Evolutionary conservation across 306 rosid genomes (phyloP), one percentile per base, ranked within the genome.

Genomic region (Carpinus viminea): DNA sequence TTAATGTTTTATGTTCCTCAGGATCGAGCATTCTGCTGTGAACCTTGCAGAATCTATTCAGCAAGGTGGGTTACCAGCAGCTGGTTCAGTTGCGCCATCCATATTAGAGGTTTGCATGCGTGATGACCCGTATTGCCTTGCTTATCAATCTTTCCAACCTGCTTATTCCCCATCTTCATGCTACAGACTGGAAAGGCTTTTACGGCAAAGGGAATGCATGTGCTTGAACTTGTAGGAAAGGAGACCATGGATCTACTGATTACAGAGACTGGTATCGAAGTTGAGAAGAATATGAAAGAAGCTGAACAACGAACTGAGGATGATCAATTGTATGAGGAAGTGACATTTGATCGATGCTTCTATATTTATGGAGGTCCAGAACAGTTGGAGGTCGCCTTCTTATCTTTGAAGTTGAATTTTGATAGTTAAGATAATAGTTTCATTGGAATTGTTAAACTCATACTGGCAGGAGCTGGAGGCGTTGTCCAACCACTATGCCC

Each of bases 281-380:
- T 93, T 83, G 94, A 96, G 68, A 96, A 90, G 79, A 75, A 81
- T 77, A 71, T 82, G 51, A 81, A 76, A 70, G 85, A 72, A 70
- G 79, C 86, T 53, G 90, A 74, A 55, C 84, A 80, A 75, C 87
- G 88, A 60, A 82, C 77, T 12, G 82, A 85, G 56, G 96, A 87
- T 74, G 93, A 86, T 82, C 97, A 88, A 45, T 85, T 91, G 76
- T 85, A 52, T 12, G 99, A 93, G 85, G 99, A 93, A 84, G 93
- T 93, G 82, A 87, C 96, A 70, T 96, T 96, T 85, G 97, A 96
- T 85, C 85, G 99, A 78, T 96, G 98, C 84, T 96, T 96, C 86
- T 96, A 96, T 86, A 96, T 96, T 81, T 96, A 93, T 83, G 99
- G 99, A 76, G 98, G 99, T 74, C 98, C 98, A 51, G 99, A 96